Evolutionary conservation across 345 rosid genomes (phyloP), one percentile per base, ranked within the genome.

Genomic region (Eucalyptus microcorys): DNA sequence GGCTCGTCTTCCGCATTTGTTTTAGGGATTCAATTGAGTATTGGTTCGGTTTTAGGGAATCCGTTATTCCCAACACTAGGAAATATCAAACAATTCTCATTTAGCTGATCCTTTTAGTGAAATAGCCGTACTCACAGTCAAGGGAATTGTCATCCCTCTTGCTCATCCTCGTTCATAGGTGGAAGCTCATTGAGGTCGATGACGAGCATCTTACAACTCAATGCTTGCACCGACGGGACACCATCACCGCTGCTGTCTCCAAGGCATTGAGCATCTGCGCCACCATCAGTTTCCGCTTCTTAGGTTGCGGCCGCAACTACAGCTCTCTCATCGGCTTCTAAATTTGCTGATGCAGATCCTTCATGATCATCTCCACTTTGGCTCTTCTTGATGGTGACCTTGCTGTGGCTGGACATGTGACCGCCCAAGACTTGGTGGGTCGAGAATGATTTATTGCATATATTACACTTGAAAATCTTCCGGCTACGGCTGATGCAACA

Each of bases 371-470:
- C 49, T 52, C 48, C 45, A 47, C 66, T 87, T 48, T 7, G 43
- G 15, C 50, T 55, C 85, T 49, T 87, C 37, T 49, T 17, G 68
- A 86, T 71, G 92, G 88, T 91, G 89, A 48, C 66, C 88, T 91
- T 94, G 91, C 90, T 94, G 88, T 93, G 95, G 61, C 96, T 95
- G 15, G 95, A 93, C 84, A 91, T 89, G 71, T 95, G 95, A 76
- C 96, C 95, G 49, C 95, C 96, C 21, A 93, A 91, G 40, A 93
- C 95, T 87, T 93, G 96, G 81, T 93, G 93, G 37, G 93, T 91
- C 30, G 86, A 30, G 48, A 95, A 95, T 16, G 90, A 61, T 90
- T 92, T 93, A 89, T 94, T 88, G 90, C 96, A 76, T 76, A 40
- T 21, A 12, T 76, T 37, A 40, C 84, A 76, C 47, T 76, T 76